Evolutionary conservation across 2,329 filamentous ascomycete genomes (phyloP).

Genomic region (Cordyceps fumosorosea): DNA sequence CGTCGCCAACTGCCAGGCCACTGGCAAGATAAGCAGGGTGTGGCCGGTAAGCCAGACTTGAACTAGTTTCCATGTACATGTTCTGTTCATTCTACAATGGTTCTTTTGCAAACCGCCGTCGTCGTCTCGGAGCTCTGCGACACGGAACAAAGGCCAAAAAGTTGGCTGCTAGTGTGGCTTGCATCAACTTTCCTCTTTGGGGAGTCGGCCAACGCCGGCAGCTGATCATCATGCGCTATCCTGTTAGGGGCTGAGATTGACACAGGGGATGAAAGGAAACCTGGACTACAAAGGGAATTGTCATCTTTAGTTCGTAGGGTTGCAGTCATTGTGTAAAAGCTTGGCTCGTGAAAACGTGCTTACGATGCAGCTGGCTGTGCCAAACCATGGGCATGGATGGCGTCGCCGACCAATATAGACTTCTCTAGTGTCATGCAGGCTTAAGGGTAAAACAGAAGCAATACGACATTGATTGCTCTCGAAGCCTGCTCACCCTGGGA

Average conservation of each 20-base stretch:
- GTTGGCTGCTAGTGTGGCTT: neutral
- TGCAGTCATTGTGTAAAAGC: neutral
- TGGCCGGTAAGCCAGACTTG: too few relatives aligned
- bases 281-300: neutral
- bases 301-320: neutral
- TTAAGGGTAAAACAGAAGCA: neutral
- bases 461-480: neutral
- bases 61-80: too few relatives aligned
- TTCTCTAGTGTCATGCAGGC: neutral
- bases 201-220: too few relatives aligned
- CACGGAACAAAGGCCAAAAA: neutral
- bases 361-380: neutral
- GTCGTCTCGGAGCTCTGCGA: too few relatives aligned
- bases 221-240: neutral
- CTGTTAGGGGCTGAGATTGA: neutral
- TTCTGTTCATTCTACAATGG: too few relatives aligned
- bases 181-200: neutral
- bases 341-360: neutral
- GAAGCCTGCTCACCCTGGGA: neutral
- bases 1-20: neutral
- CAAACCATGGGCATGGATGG: neutral
- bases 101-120: too few relatives aligned
- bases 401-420: neutral
- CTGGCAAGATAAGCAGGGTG: neutral
- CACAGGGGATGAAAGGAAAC: too few relatives aligned